phyloP scores from a whole-genome alignment of 768 basidiomycete species.

The Leucocoprinus leucothites region DNA sequence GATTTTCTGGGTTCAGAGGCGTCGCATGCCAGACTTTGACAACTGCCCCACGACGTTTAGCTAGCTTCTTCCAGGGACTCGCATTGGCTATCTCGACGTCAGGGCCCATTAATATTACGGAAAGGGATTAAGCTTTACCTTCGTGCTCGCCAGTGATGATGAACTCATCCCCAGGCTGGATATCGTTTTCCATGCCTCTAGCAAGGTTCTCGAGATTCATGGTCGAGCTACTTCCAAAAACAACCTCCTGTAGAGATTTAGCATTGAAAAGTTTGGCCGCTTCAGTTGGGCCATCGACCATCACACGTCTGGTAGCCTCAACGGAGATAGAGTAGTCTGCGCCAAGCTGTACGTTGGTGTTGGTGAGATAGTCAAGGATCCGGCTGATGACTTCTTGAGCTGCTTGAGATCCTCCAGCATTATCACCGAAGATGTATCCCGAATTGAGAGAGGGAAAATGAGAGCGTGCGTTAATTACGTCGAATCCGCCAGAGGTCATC shows the following conservation, averaged over 20 bases:
- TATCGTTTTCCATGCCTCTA: constrained; percentile 51
- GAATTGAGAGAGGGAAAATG: constrained; percentile 60
- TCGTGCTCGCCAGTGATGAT: constrained; percentile 81
- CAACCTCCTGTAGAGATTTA: constrained; percentile 56
- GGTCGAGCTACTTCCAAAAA: constrained; percentile 65
- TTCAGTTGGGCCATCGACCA: constrained; percentile 45
- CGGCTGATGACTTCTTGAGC: constrained; percentile 51
- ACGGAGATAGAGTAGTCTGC: constrained; percentile 64
- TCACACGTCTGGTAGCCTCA: constrained; percentile 44
- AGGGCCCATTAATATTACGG: not conserved
- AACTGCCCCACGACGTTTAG: constrained; percentile 48
- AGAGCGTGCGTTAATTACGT: constrained; percentile 49
- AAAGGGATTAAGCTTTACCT: constrained; percentile 35
- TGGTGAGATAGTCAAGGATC: constrained; percentile 63
- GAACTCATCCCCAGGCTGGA: constrained; percentile 65
- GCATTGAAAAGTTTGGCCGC: constrained; percentile 66
- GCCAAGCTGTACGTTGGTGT: constrained; percentile 73
- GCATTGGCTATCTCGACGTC: constrained; percentile 52
- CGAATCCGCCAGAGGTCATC: constrained; percentile 28
- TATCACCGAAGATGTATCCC: constrained; percentile 70
- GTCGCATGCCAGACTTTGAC: constrained; percentile 60
- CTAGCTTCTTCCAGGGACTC: constrained; percentile 76
- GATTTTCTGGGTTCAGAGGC: constrained; percentile 50
- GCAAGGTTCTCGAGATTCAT: constrained; percentile 69
- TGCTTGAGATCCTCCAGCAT: constrained; percentile 73